Evolutionary conservation across 257 asterid species (phyloP).

Genomic region (Haberlea rhodopensis): DNA sequence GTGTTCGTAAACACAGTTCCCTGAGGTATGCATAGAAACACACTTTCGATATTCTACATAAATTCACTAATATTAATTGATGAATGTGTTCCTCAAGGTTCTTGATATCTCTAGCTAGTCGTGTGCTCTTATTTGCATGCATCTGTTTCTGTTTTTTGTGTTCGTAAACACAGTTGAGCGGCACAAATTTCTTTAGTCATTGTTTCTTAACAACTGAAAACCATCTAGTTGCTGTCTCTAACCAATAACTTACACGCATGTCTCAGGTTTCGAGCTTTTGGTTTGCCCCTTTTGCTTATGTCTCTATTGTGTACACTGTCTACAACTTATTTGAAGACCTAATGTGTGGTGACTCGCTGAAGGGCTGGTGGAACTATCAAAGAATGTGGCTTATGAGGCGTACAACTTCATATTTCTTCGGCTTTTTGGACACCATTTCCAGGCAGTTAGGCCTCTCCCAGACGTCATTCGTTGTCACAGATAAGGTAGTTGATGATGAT

Average conservation of each 20-base stretch:
- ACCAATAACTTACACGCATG: background rate
- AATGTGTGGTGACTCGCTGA: slow-evolving; percentile 40
- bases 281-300: slow-evolving; percentile 55
- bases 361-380: slow-evolving; percentile 66
- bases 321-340: slow-evolving; percentile 44
- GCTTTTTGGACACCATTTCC: slow-evolving; percentile 42
- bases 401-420: slow-evolving; percentile 46
- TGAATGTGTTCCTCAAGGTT: background rate
- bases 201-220: background rate
- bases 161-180: slow-evolving; percentile 5
- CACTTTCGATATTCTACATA: no score
- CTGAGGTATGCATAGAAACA: slow-evolving; percentile 35
- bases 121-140: no score
- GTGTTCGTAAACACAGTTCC: slow-evolving; percentile 30
- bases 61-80: background rate
- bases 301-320: slow-evolving; percentile 25
- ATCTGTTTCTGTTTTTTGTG: no score
- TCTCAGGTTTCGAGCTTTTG: slow-evolving; percentile 52
- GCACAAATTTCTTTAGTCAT: background rate
- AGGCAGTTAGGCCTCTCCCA: slow-evolving; percentile 49
- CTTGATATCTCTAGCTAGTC: background rate
- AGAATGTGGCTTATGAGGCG: slow-evolving; percentile 55
- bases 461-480: slow-evolving; percentile 46
- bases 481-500: slow-evolving; percentile 54
- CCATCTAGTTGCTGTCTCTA: slow-evolving; percentile 1